A percentile compares a stretch with the other conserved stretches of the same genome.
These are phyloP conservation scores for Pseudonectria buxi DNA, from an alignment of 2,329 filamentous ascomycete species.

Conservation along the genomic window DNA sequence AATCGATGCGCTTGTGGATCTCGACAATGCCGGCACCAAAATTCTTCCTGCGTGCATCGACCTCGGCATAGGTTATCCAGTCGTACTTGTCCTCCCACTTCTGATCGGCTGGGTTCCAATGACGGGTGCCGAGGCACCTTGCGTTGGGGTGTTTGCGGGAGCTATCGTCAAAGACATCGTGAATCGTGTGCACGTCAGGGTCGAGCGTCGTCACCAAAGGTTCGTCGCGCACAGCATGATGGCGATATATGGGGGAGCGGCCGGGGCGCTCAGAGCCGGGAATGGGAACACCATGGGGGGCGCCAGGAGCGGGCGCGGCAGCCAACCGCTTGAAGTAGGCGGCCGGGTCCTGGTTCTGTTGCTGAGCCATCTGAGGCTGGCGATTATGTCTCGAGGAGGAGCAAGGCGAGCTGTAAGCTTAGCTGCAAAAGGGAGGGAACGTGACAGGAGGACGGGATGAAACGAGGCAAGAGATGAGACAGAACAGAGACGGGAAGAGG, in stretches of 20 bases:
- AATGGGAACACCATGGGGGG: slow-evolving; percentile 71
- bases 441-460: neutral
- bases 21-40: slow-evolving; percentile 81
- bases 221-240: slow-evolving; percentile 69
- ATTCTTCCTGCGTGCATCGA: slow-evolving; percentile 73
- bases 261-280: slow-evolving; percentile 68
- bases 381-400: slow-evolving; percentile 2
- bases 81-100: slow-evolving; percentile 67
- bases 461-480: slow-evolving; percentile 7
- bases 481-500: slow-evolving; percentile 7
- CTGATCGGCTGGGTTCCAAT: slow-evolving; percentile 69
- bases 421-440: too few relatives aligned
- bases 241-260: slow-evolving; percentile 71
- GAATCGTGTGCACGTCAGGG: slow-evolving; percentile 61
- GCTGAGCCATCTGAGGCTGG: slow-evolving; percentile 3
- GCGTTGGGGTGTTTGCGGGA: slow-evolving; percentile 57
- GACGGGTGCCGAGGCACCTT: slow-evolving; percentile 71
- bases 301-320: slow-evolving; percentile 61
- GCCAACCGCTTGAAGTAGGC: slow-evolving; percentile 48
- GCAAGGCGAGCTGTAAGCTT: slow-evolving; percentile 9
- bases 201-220: slow-evolving; percentile 66
- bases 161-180: slow-evolving; percentile 73
- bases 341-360: slow-evolving; percentile 23
- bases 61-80: slow-evolving; percentile 77
- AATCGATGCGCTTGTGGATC: slow-evolving; percentile 66